Evolutionary conservation across 371 early-diverging fungal species (phyloP), one percentile per base, ranked within the genome.

Genomic region (Dinochytrium kinnereticum): DNA sequence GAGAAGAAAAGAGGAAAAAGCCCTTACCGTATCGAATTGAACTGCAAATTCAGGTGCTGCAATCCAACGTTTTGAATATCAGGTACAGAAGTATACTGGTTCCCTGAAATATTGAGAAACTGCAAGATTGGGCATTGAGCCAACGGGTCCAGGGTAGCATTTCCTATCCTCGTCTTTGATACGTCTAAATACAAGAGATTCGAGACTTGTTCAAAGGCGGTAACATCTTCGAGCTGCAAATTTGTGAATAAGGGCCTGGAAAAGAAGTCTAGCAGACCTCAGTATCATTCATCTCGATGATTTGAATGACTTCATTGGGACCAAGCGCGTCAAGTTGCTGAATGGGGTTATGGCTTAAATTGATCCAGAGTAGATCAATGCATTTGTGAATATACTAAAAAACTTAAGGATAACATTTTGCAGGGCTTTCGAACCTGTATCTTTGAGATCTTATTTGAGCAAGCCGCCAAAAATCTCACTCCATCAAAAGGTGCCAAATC

Each of bases 121-220:
- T 76, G 78, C 33, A 81, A 65, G 34, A 73, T 49, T 10, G 64
- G 57, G 51, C 74, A 49, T 21, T 44, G 51, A 34, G n/a, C 2
- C 17, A 81, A 64, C 34, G 38, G 30, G 5, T 73, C 67, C 3
- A 69, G 19, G 28, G 26, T 19, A 17, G 39, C 57, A 51, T 71
- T 72, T 31, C 59, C 24, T 2, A 78, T 38, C 24, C 69, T 51
- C 30, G 81, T 74, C 53, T 68, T 34, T 26, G 76, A 71, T 10
- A 78, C 28, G 64, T 81, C 74, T 26, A 81, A 30, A 51, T 81
- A 81, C 1, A 81, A 40, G 15, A 81, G 66, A 21, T 64, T 72
- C 17, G 31, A 26, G 19, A 81, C 44, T 3, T 57, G 66, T 24
- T 72, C 76, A 28, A 78, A 37, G 21, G 53, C 40, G 2, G 30